These are phyloP conservation scores for Citrus maxima DNA, from an alignment of 345 rosid species.

Conservation along the genomic window DNA sequence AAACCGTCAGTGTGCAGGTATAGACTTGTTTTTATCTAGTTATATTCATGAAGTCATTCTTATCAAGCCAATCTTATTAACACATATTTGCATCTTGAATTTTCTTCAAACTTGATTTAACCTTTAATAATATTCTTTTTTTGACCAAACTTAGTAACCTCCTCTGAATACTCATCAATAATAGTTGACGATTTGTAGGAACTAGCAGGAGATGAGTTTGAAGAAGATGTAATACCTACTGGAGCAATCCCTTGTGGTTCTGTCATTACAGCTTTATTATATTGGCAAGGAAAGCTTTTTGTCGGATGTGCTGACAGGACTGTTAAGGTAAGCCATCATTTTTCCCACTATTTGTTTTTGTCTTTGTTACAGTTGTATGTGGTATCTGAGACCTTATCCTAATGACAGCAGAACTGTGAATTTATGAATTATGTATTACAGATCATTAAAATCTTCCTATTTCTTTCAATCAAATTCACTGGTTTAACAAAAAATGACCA, in stretches of 20 bases:
- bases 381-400: too few species aligned
- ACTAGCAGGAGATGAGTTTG: slow-evolving; percentile 63
- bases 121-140: background rate
- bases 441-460: background rate
- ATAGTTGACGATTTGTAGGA: slow-evolving; percentile 40
- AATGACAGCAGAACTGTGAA: too few species aligned
- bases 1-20: slow-evolving; percentile 66
- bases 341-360: background rate
- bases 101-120: background rate
- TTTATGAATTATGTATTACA: too few species aligned
- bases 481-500: background rate
- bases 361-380: too few species aligned
- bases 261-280: slow-evolving; percentile 60
- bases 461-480: background rate
- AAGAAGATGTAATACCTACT: slow-evolving; percentile 41
- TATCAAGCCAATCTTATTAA: background rate
- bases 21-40: background rate
- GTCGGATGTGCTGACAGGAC: slow-evolving; percentile 66
- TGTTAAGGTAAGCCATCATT: slow-evolving; percentile 47
- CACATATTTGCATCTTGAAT: background rate
- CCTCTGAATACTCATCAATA: too few species aligned
- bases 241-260: slow-evolving; percentile 74
- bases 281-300: slow-evolving; percentile 79
- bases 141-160: too few species aligned
- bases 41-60: background rate